These are phyloP conservation scores for Seiridium unicorne DNA, from an alignment of 2,329 filamentous ascomycete species.

Conservation along the genomic window DNA sequence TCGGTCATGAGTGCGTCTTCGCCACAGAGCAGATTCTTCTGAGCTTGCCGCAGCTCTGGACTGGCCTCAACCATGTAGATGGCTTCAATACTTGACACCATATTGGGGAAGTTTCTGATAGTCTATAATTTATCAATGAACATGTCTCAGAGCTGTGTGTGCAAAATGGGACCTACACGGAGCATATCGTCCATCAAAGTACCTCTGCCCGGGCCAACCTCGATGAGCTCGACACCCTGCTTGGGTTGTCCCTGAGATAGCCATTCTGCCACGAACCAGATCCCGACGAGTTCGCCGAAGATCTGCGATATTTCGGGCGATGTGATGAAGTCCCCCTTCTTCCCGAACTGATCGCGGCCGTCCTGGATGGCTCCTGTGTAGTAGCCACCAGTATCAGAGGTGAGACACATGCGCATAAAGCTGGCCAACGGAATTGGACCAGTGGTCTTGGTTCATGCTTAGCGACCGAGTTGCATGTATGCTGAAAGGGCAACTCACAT, in stretches of 20 bases:
- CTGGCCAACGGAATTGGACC: slow-evolving; percentile 89
- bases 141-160: too few relatives aligned
- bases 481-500: slow-evolving; percentile 48
- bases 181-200: slow-evolving; percentile 97
- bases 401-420: slow-evolving; percentile 98
- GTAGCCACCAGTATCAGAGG: slow-evolving; percentile 85
- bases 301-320: slow-evolving; percentile 97
- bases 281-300: slow-evolving; percentile 89
- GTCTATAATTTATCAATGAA: slow-evolving; percentile 51
- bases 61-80: slow-evolving; percentile 97
- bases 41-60: slow-evolving; percentile 69
- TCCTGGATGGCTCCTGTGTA: slow-evolving; percentile 75
- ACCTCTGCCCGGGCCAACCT: slow-evolving; percentile 89
- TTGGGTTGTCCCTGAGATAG: slow-evolving; percentile 79
- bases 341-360: slow-evolving; percentile 84
- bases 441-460: slow-evolving; percentile 51
- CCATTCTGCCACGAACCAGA: slow-evolving; percentile 98
- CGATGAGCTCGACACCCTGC: slow-evolving; percentile 81
- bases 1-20: slow-evolving; percentile 64
- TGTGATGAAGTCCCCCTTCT: slow-evolving; percentile 91
- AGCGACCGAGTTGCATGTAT: not conserved
- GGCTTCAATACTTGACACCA: slow-evolving; percentile 75
- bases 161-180: slow-evolving; percentile 55
- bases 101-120: slow-evolving; percentile 76
- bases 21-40: slow-evolving; percentile 81